phyloP scores from a whole-genome alignment of 1,284 basidiomycete genomes.

The Heterobasidion occidentale region DNA sequence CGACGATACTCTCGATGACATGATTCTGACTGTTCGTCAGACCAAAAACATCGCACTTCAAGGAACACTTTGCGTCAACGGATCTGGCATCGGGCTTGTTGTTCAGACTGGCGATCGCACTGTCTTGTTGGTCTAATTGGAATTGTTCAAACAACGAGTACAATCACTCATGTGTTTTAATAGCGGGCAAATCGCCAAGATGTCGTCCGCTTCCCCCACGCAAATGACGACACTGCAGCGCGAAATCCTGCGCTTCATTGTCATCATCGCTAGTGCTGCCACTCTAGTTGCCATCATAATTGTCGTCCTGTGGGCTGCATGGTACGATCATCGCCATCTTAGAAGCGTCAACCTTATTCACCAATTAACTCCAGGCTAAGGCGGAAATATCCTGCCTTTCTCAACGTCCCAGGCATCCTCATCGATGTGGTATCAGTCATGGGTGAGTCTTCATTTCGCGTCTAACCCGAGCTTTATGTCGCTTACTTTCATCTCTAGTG shows the following conservation, averaged over 20 bases:
- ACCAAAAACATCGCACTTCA: conserved; percentile 53
- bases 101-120: conserved; percentile 51
- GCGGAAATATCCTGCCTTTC: conserved; percentile 41
- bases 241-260: conserved; percentile 34
- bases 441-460: conserved; percentile 10
- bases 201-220: conserved; percentile 36
- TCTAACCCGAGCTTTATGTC: not conserved
- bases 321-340: conserved; percentile 15
- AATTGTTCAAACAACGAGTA: not conserved
- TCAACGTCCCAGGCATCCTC: conserved; percentile 44
- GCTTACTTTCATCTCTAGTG: conserved; percentile 22
- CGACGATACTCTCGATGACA: not conserved
- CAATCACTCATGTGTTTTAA: not conserved
- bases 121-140: conserved; percentile 26
- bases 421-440: conserved; percentile 55
- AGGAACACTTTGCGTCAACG: conserved; percentile 53
- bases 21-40: conserved; percentile 16
- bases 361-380: conserved; percentile 19
- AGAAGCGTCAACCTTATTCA: not conserved
- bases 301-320: conserved; percentile 52
- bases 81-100: conserved; percentile 46
- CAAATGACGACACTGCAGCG: conserved; percentile 33
- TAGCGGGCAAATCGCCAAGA: conserved; percentile 50
- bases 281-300: conserved; percentile 38
- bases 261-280: conserved; percentile 33